Percentiles rank a stretch among this genome's conserved stretches.
These are phyloP conservation scores for Tylopilus sp. DNA, from an alignment of 768 basidiomycete species.

Conservation along the genomic window DNA sequence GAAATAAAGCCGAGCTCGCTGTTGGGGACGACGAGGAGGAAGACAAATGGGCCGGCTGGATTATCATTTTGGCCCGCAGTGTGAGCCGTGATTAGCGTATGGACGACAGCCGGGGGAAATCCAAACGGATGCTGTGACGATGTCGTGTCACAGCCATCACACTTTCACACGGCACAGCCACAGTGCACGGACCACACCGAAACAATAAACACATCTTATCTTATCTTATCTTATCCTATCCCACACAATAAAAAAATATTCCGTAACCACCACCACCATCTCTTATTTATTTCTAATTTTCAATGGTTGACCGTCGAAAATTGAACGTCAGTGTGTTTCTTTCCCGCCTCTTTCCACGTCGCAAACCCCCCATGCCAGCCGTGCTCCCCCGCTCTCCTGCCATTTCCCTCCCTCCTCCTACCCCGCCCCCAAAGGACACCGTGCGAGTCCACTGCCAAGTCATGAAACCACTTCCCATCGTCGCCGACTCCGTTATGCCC, in stretches of 20 bases:
- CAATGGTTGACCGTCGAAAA: slow-evolving; percentile 13
- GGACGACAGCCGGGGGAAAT: slow-evolving; percentile 36
- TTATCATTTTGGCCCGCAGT: slow-evolving; percentile 36
- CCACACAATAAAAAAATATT: not conserved
- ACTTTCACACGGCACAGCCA: slow-evolving; percentile 23
- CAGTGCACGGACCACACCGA: slow-evolving; percentile 26
- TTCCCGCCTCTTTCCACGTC: slow-evolving; percentile 12
- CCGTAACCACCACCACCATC: slow-evolving; percentile 7
- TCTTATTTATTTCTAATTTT: slow-evolving; percentile 1
- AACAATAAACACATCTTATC: slow-evolving; percentile 19
- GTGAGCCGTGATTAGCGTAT: slow-evolving; percentile 36
- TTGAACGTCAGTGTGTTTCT: slow-evolving; percentile 11
- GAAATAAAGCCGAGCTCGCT: not conserved
- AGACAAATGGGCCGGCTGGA: slow-evolving; percentile 17
- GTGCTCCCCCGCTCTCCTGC: not conserved
- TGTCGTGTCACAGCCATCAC: slow-evolving; percentile 26
- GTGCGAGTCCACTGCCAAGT: not conserved
- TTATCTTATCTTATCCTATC: slow-evolving; percentile 20
- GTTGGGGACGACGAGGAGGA: slow-evolving; percentile 17
- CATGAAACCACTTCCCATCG: slow-evolving; percentile 23
- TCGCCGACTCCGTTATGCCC: slow-evolving; percentile 5
- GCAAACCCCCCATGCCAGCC: slow-evolving; percentile 13
- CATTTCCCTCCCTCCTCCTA: slow-evolving; percentile 10
- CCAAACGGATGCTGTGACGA: slow-evolving; percentile 30
- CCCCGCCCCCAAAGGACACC: slow-evolving; percentile 26